Percentiles rank a stretch among this genome's conserved stretches.
Evolutionary conservation across 1,139 yeast species (phyloP).

Genomic region (Suhomyces terraborum): DNA sequence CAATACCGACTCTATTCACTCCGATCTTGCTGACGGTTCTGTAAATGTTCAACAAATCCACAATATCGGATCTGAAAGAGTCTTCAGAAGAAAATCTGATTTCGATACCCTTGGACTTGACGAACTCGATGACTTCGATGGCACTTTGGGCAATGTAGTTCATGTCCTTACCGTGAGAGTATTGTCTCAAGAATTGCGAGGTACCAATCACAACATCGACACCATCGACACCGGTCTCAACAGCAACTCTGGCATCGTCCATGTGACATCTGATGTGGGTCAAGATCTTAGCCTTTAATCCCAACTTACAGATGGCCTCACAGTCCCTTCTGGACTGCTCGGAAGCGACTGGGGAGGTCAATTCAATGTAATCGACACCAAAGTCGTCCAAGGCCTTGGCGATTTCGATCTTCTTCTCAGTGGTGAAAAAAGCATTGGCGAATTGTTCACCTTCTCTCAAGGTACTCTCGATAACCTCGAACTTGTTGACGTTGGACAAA

Average conservation of each 20-base stretch:
- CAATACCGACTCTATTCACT: constrained; percentile 61
- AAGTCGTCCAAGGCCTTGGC: constrained; percentile 61
- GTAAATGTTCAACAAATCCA: constrained; percentile 57
- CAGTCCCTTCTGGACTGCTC: constrained; percentile 59
- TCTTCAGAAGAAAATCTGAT: constrained; percentile 60
- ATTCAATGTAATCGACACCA: constrained; percentile 61
- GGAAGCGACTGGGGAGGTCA: constrained; percentile 60
- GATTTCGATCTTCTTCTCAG: constrained; percentile 56
- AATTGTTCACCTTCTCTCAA: constrained; percentile 64
- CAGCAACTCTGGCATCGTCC: constrained; percentile 61
- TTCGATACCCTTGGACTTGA: constrained; percentile 59
- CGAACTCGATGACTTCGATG: constrained; percentile 57
- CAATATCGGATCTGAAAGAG: constrained; percentile 59
- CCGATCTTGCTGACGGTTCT: constrained; percentile 61
- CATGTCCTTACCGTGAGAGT: constrained; percentile 98
- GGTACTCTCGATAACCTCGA: constrained; percentile 57
- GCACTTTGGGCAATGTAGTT: constrained; percentile 92
- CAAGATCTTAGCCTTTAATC: constrained; percentile 55
- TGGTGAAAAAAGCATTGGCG: constrained; percentile 57
- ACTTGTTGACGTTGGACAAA: constrained; percentile 53
- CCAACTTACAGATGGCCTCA: constrained; percentile 59
- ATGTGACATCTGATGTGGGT: constrained; percentile 62
- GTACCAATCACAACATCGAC: constrained; percentile 63
- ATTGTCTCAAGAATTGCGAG: constrained; percentile 74
- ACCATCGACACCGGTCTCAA: constrained; percentile 62